Evolutionary conservation across 257 asterid genomes (phyloP).

Genomic region (Paraleonurus japonicus): DNA sequence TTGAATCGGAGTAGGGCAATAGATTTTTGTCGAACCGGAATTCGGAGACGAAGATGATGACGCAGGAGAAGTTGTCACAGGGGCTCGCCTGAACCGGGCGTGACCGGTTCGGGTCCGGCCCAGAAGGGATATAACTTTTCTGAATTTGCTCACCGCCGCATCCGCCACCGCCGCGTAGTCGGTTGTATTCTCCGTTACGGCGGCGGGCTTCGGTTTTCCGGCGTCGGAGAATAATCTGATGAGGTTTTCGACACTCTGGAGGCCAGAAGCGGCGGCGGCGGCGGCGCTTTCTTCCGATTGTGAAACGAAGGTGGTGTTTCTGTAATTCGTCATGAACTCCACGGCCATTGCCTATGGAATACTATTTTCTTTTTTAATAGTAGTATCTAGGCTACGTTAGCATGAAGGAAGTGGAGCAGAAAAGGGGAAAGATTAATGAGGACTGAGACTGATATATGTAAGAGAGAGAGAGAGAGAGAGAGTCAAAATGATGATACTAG

Average conservation of each 20-base stretch:
- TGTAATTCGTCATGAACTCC: conserved; percentile 66
- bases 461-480: not conserved
- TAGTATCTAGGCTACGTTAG: not conserved
- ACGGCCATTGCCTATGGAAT: conserved; percentile 63
- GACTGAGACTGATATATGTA: not conserved
- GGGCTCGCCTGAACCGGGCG: conserved; percentile 88
- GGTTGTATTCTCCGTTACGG: conserved; percentile 19
- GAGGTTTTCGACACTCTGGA: conserved; percentile 69
- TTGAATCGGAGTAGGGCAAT: conserved; percentile 87
- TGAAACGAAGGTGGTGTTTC: conserved; percentile 33
- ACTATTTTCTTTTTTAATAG: not conserved
- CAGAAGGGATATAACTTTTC: conserved; percentile 56
- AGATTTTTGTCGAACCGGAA: conserved; percentile 38
- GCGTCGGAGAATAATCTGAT: conserved; percentile 45
- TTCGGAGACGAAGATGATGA: conserved; percentile 27
- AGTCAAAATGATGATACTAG: conserved; percentile 18
- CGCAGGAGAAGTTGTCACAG: conserved; percentile 33
- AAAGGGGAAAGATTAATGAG: not conserved
- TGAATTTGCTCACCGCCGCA: conserved; percentile 60
- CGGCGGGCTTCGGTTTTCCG: conserved; percentile 13
- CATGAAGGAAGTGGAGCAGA: not conserved
- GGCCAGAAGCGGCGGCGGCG: conserved; percentile 59
- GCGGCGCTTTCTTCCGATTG: conserved; percentile 48
- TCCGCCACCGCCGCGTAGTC: conserved; percentile 64
- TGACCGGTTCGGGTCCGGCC: conserved; percentile 78